Conservation (phyloP, 176 grass and related monocot genomes). For the Puccinellia tenuiflora region DNA sequence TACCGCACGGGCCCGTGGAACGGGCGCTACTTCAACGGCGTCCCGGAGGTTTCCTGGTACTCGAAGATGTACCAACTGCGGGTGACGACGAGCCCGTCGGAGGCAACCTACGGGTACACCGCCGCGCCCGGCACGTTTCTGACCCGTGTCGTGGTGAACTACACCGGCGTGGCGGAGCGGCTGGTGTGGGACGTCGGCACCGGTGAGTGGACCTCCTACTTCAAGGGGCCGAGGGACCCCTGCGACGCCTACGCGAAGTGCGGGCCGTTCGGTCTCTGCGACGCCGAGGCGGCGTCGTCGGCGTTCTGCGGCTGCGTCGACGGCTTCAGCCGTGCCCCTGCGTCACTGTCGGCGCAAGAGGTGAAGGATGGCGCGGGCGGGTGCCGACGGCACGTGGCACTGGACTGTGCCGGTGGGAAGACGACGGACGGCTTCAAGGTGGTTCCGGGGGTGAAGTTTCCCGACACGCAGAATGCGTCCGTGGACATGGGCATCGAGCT, state of each 20-base stretch:
- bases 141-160: constrained; percentile 18
- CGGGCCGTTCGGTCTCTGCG: constrained; percentile 44
- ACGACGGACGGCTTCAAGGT: constrained; percentile 28
- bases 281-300: background rate
- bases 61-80: background rate
- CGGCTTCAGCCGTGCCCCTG: constrained; percentile 27
- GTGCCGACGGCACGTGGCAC: constrained; percentile 17
- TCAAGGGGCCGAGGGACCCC: background rate
- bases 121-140: background rate
- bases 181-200: constrained; percentile 10
- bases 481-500: constrained; percentile 10
- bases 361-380: constrained; percentile 14
- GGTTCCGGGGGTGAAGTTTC: constrained; percentile 41
- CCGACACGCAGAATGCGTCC: background rate
- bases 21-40: constrained; percentile 40
- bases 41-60: constrained; percentile 24
- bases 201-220: background rate
- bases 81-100: background rate
- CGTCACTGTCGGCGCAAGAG: background rate
- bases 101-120: constrained; percentile 9
- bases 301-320: constrained; percentile 33
- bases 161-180: constrained; percentile 17
- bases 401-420: constrained; percentile 4
- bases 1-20: constrained; percentile 21
- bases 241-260: constrained; percentile 40